Evolutionary conservation across 768 basidiomycete species (phyloP).

Genomic region (Lactifluus subvellereus): DNA sequence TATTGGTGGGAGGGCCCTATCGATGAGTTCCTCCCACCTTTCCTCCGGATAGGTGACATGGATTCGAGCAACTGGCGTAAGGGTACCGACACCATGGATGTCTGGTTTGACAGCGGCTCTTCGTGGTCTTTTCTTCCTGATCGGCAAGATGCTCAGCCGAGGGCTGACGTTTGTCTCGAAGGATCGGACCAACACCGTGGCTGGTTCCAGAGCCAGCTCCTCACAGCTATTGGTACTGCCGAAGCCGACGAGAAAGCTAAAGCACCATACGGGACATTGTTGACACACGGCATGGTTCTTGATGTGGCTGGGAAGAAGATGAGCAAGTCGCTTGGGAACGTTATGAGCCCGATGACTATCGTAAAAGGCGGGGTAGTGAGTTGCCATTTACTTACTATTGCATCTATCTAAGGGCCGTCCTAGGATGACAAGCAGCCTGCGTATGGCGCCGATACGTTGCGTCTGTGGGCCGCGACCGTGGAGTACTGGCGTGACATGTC

Average conservation of each 20-base stretch:
- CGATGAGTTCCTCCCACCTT: constrained; percentile 70
- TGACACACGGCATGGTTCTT: constrained; percentile 96
- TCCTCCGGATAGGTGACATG: constrained; percentile 38
- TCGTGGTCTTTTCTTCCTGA: constrained; percentile 78
- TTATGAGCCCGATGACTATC: constrained; percentile 77
- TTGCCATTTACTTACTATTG: constrained; percentile 10
- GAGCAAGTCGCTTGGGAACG: constrained; percentile 96
- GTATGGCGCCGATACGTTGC: constrained; percentile 80
- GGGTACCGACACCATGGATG: constrained; percentile 95
- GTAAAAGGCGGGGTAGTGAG: constrained; percentile 72
- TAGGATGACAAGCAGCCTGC: constrained; percentile 68
- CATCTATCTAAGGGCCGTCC: not conserved
- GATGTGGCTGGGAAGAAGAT: constrained; percentile 90
- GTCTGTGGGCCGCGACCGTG: constrained; percentile 88
- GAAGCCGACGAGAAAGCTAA: constrained; percentile 27
- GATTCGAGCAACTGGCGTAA: constrained; percentile 48
- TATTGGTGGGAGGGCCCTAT: constrained; percentile 91
- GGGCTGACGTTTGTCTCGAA: constrained; percentile 87
- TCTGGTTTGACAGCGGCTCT: constrained; percentile 97
- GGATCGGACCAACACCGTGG: constrained; percentile 97
- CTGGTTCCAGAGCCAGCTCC: constrained; percentile 95
- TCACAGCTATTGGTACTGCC: constrained; percentile 67
- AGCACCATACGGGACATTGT: constrained; percentile 68
- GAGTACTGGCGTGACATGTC: constrained; percentile 88
- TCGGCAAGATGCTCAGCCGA: constrained; percentile 33